Evolutionary conservation across 2,329 filamentous ascomycete genomes (phyloP), one percentile per base, ranked within the genome.

Genomic region (Grosmannia penicillata): DNA sequence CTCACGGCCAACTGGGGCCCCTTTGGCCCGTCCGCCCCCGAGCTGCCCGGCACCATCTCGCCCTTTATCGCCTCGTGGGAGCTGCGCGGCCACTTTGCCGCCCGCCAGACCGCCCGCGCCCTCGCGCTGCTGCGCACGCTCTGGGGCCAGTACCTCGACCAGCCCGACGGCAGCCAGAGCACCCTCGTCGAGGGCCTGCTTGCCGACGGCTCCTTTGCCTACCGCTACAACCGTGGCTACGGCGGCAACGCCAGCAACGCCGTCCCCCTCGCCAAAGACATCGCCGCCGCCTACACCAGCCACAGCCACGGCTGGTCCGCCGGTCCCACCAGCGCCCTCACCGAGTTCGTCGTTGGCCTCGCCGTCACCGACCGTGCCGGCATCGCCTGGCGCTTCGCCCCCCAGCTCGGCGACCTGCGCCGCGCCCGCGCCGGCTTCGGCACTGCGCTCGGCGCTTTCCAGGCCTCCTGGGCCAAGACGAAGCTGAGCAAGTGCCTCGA

Each of bases 161-260:
- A 75, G 41, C 60, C 64, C 1, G 66, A 71, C 45, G 70, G 70
- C n/a, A 75, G 72, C 0, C 58, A 65, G 40, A 68, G 62, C 30
- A 77, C 74, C 0, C 63, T 71, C 17, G 62, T 75, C 21, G 74
- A 78, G 51, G 73, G 72, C 0, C 76, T 73, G 42, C 57, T 71
- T 2, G 52, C 51, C 0, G 25, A 77, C 44, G 71, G 70, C 4
- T 65, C 58, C 0, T 79, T 72, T 45, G 68, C 65, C 2, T 79
- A 78, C 48, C 60, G 71, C 2, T 59, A 56, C 24, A 56, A 62
- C 34, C 52, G 62, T 7, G 72, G 70, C 0, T 76, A 77, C 44
- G 52, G 53, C 4, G 22, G 62, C 8, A 68, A 68, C 0, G 73
- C 75, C 43, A 41, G 39, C 27, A 25, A 36, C 26, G 26, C 38